Evolutionary conservation across 352 stramenopile species (phyloP), one percentile per base, ranked within the genome.

Genomic region (Phytophthora pseudosyringae): DNA sequence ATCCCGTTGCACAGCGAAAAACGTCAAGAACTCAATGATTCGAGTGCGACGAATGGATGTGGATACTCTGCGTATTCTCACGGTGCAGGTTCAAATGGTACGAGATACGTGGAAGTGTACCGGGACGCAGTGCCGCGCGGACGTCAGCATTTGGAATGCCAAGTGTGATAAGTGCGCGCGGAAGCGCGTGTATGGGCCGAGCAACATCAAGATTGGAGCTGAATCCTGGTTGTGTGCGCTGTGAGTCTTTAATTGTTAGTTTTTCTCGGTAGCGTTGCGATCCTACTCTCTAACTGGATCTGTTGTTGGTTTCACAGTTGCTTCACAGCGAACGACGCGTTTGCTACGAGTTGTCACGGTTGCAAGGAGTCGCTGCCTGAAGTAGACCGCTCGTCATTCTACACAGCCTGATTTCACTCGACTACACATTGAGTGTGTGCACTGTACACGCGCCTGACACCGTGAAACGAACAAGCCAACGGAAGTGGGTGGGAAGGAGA

Each of bases 201-300:
- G 78, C 55, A 73, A 76, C 44, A 71, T 79, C 11, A 76, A 71
- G 18, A 85, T 90, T 46, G 49, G 51, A 36, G 41, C 58, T 5
- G 64, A 70, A 13, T 82, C 79, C 31, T 92, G 83, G 83, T 63
- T 92, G n/a, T 92, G 83, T 53, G 86, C 78, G 9, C 73, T 92
- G 83, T 92, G 68, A 49, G 78, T 76, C 0, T 11, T 35, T 26
- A 15, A 33, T 18, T 50, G 26, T 33, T 8, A 2, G 16, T 41
- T 53, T 13, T 21, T 32, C 32, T 32, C 10, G 9, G 3, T 4
- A 16, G 8, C 32, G n/a, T 44, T 55, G 3, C 5, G 31, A 1
- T 35, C 7, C 31, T 11, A 35, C 21, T 21, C 21, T 46, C 39
- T 69, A 29, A 51, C 45, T 66, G 12, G 6, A 10, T 8, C 64